Base-by-base conservation (phyloP, 2,329 filamentous ascomycete species). In the Orbilia quercus region DNA sequence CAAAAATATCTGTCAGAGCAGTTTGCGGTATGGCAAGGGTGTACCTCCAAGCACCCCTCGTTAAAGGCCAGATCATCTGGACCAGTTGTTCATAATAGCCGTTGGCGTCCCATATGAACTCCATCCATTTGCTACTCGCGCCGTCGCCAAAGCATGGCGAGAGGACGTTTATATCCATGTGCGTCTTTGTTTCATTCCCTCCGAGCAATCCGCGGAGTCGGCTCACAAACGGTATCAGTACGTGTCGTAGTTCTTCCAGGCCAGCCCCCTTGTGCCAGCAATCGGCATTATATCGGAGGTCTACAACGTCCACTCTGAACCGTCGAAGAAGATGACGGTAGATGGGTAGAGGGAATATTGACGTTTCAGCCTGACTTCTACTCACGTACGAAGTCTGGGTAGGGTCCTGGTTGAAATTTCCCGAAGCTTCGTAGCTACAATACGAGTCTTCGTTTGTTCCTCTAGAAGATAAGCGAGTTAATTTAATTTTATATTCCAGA, bases 301-400 rank as follows among this genome's bases (percentile, higher is more conserved):
- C 65, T 7, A 70, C 62, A 16, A 70, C 51, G n/a, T 70, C 65
- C 14, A 70, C 57, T 48, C 53, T 54, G 31, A 70, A 60, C 20
- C 31, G 62, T 31, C 65, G 55, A 16, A 70, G 45, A 14, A 70
- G 57, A 18, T 44, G 40, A 7, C 65, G 48, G 20, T 70, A 70
- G 36, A 48, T 31, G 20, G 65, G 65, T 22, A 62, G 22, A 20
- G 65, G 65, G 12, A 70, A 60, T 6, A 70, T 36, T n/a, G 65
- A 57, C 6, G 28, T 70, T 28, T 60, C 51, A 34, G 65, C 57
- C 9, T 53, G 45, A 14, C 57, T 54, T 22, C 28, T 62, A 1
- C 28, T 48, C 14, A 63, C 42, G 25, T 50, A 48, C 44, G 51
- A 54, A 42, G 57, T 50, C 7, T 60, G 34, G 25, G 59, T 18